phyloP scores from a whole-genome alignment of 805 yeast species.

The Candida ipomoeae region DNA sequence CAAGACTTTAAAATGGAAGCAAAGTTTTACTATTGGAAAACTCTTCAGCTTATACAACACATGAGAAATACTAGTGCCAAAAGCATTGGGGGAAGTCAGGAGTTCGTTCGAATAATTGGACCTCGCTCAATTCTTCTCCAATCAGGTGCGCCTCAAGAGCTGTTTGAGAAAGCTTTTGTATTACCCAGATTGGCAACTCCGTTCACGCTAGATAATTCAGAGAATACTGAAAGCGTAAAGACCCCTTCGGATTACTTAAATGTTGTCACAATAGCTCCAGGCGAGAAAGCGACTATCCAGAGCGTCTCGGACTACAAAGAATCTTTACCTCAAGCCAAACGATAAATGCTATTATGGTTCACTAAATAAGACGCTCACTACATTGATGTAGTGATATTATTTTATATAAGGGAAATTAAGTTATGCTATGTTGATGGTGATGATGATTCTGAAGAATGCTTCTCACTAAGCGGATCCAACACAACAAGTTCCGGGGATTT shows the following conservation, averaged over 20 bases:
- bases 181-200: constrained; percentile 12
- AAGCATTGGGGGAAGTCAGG: constrained; percentile 29
- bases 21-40: constrained; percentile 13
- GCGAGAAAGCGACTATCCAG: constrained; percentile 37
- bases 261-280: constrained; percentile 41
- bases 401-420: background rate
- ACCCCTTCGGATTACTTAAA: constrained; percentile 44
- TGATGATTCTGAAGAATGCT: constrained; percentile 1
- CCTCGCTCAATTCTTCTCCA: constrained; percentile 51
- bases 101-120: constrained; percentile 49
- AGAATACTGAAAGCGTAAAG: constrained; percentile 12
- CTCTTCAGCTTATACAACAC: constrained; percentile 1
- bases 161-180: constrained; percentile 10
- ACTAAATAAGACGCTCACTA: background rate
- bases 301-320: constrained; percentile 42
- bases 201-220: constrained; percentile 7
- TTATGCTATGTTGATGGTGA: constrained; percentile 3
- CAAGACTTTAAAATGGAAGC: constrained; percentile 8
- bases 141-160: constrained; percentile 31
- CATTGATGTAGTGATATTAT: background rate
- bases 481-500: constrained; percentile 13
- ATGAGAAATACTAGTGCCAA: constrained; percentile 5
- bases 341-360: background rate
- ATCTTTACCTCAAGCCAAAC: constrained; percentile 19
- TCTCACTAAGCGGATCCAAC: constrained; percentile 7